Percentiles rank a stretch among this genome's conserved stretches.
Conservation (phyloP, 1,139 yeast species). For the Diutina neorugosa region DNA sequence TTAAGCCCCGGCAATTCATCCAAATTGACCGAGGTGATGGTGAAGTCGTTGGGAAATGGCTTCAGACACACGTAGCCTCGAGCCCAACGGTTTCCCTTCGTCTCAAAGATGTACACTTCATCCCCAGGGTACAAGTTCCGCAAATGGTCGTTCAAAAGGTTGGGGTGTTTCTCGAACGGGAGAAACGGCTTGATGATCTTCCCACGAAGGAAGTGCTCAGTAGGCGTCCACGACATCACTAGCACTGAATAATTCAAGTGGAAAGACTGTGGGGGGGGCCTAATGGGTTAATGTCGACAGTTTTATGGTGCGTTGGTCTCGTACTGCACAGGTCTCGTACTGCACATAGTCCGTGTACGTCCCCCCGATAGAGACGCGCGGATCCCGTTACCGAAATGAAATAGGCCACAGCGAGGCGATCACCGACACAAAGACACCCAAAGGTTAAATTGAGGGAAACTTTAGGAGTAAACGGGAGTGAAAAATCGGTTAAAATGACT, state of each 20-base stretch:
- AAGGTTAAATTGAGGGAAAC: too few species aligned
- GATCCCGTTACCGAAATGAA: too few species aligned
- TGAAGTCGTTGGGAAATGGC: constrained; percentile 60
- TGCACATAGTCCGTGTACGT: too few species aligned
- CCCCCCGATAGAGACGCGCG: too few species aligned
- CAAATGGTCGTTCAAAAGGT: constrained; percentile 26
- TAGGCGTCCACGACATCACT: constrained; percentile 24
- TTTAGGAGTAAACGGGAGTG: too few species aligned
- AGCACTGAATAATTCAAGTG: background rate
- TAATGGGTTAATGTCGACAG: too few species aligned
- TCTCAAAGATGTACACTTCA: constrained; percentile 66
- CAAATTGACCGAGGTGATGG: constrained; percentile 46
- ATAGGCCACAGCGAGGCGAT: too few species aligned
- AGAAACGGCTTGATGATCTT: constrained; percentile 46
- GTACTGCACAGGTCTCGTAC: too few species aligned
- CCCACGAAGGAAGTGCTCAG: constrained; percentile 32
- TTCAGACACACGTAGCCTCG: constrained; percentile 58
- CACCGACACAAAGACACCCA: too few species aligned
- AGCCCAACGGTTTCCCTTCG: constrained; percentile 57
- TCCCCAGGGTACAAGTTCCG: constrained; percentile 68
- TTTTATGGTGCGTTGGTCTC: too few species aligned
- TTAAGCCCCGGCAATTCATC: constrained; percentile 50
- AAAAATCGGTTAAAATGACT: too few species aligned
- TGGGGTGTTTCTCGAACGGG: constrained; percentile 43
- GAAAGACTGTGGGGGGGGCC: too few species aligned